These are phyloP conservation scores for Boletus patriciae DNA, from an alignment of 768 basidiomycete species.

Conservation along the genomic window DNA sequence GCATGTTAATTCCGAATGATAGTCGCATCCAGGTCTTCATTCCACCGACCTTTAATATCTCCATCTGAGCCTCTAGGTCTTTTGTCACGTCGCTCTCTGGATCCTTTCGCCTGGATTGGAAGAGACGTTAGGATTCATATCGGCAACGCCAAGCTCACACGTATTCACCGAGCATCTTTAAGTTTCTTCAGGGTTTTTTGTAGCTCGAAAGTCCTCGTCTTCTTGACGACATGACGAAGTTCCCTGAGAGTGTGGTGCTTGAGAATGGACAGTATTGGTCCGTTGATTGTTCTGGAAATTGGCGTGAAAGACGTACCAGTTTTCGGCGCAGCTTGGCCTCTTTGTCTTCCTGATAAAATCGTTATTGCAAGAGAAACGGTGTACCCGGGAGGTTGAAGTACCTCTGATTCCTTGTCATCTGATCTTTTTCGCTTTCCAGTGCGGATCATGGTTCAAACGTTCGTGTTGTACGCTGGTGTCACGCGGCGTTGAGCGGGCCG, in stretches of 20 bases:
- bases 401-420: slow-evolving; percentile 37
- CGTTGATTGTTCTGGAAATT: slow-evolving; percentile 6
- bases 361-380: neutral
- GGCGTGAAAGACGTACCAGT: slow-evolving; percentile 45
- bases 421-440: slow-evolving; percentile 47
- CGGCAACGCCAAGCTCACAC: neutral
- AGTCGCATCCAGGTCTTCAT: neutral
- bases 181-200: slow-evolving; percentile 83
- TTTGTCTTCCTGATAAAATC: slow-evolving; percentile 38
- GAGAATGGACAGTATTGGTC: slow-evolving; percentile 14
- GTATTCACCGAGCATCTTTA: slow-evolving; percentile 60
- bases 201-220: slow-evolving; percentile 76
- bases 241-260: slow-evolving; percentile 79
- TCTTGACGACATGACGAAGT: slow-evolving; percentile 74
- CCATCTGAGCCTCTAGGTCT: slow-evolving; percentile 60
- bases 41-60: slow-evolving; percentile 59
- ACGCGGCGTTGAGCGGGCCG: neutral
- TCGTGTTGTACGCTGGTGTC: neutral
- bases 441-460: slow-evolving; percentile 18
- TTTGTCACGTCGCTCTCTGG: slow-evolving; percentile 39
- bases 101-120: slow-evolving; percentile 35
- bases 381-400: neutral
- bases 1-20: neutral
- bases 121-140: neutral
- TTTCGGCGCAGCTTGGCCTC: slow-evolving; percentile 49